phyloP scores from a whole-genome alignment of 1,139 yeast genomes.

The Lodderomyces elongisporus region DNA sequence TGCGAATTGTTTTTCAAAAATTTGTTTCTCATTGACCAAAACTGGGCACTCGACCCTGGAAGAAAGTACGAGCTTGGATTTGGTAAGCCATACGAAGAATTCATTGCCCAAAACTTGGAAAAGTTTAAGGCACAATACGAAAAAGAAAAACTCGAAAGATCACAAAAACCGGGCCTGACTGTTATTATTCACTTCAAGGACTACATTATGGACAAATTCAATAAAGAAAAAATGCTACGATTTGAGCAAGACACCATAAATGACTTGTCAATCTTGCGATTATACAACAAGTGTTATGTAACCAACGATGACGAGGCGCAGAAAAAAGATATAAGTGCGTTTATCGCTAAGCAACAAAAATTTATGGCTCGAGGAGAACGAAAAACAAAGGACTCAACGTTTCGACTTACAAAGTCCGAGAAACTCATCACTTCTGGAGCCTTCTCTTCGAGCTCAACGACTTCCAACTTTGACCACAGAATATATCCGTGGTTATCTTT shows the following conservation, averaged over 20 bases:
- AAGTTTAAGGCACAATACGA: conserved; percentile 11
- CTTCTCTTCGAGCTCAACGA: no score
- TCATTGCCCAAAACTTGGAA: conserved; percentile 35
- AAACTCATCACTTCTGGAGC: conserved; percentile 12
- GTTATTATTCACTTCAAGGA: conserved; percentile 12
- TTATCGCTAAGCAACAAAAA: conserved; percentile 6
- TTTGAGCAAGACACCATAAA: conserved; percentile 30
- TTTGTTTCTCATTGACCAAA: conserved; percentile 18
- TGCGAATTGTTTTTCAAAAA: conserved; percentile 30
- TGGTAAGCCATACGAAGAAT: conserved; percentile 6
- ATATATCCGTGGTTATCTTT: conserved; percentile 44
- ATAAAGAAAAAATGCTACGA: conserved; percentile 1
- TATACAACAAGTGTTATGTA: conserved; percentile 39
- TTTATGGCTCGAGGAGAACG: conserved; percentile 1
- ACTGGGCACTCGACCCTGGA: conserved; percentile 26
- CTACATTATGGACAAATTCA: conserved; percentile 7
- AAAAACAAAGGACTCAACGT: background rate
- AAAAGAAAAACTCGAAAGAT: background rate
- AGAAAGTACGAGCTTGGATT: conserved; percentile 14
- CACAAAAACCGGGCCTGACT: no score
- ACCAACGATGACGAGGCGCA: conserved; percentile 16
- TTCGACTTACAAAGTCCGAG: conserved; percentile 7
- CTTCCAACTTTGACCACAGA: conserved; percentile 33
- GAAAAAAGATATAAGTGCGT: conserved; percentile 7
- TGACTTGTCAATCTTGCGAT: conserved; percentile 32